Evolutionary conservation across 352 stramenopile species (phyloP), one percentile per base, ranked within the genome.

Genomic region (Globisporangium cystogenes): DNA sequence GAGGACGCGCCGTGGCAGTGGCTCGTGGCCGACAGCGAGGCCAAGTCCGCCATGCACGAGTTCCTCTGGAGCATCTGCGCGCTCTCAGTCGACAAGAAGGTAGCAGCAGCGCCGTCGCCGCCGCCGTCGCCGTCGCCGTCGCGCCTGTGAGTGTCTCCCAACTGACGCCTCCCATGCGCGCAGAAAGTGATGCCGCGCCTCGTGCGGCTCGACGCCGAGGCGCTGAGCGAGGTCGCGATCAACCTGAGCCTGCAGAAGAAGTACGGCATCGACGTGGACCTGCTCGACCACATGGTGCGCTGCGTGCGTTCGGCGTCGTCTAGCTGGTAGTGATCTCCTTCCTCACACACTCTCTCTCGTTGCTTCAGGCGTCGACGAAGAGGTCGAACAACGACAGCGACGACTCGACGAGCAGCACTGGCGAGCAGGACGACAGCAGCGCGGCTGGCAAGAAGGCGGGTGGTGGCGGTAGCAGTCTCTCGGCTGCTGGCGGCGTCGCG

Each of bases 11-110:
- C 74, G 15, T 82, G 67, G 67, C 76, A 82, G 35, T 57, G 78
- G 78, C 57, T 87, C 18, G 64, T 88, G 33, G 75, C 84, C n/a
- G 64, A 80, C 4, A 65, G 33, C 12, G 75, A 86, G 50, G 64
- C 51, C 37, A 55, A 62, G 23, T 72, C 58, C 18, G 74, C 76
- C 31, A 85, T 90, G 76, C 66, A 82, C 29, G 80, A 90, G 57
- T 90, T 90, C 48, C 62, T 88, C 0, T 90, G 80, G 80, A 83
- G 64, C 23, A 24, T 90, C n/a, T 83, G 72, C 27, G 76, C 76
- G 21, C 59, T 87, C 7, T 55, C 55, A 11, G 54, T 83, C 18
- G 71, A 86, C 48, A 75, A 85, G 52, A 71, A 75, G 60, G 74
- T 80, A 48, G n/a, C n/a, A n/a, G n/a, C n/a, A n/a, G n/a, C n/a